Evolutionary conservation across 306 rosid species (phyloP).

Genomic region (Vachellia collinsii): DNA sequence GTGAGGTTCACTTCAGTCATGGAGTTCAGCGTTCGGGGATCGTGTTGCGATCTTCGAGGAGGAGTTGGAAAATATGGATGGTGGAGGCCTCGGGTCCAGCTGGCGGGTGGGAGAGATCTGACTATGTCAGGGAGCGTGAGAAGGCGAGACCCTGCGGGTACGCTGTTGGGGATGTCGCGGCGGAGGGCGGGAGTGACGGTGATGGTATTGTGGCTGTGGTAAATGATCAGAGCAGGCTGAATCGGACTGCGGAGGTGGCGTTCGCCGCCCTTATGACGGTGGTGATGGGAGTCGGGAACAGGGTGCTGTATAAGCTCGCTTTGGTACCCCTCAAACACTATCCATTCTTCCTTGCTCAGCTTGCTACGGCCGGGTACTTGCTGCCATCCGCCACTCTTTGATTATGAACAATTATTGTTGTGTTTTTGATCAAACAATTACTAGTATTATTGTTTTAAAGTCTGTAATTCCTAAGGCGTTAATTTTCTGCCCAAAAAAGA

Average conservation of each 20-base stretch:
- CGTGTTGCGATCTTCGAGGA: constrained; percentile 29
- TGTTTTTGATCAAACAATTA: too few relatives aligned
- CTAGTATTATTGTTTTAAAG: background rate
- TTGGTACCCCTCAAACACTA: constrained; percentile 86
- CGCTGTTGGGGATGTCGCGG: constrained; percentile 50
- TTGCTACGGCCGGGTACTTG: constrained; percentile 86
- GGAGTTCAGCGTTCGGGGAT: constrained; percentile 18
- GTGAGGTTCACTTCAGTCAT: constrained; percentile 13
- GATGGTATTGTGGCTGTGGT: constrained; percentile 28
- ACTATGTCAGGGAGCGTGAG: constrained; percentile 35
- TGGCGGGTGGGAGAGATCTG: constrained; percentile 54
- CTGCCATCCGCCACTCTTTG: background rate
- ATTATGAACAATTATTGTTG: too few relatives aligned
- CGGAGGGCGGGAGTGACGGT: constrained; percentile 37
- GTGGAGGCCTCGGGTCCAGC: constrained; percentile 36
- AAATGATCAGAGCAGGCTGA: constrained; percentile 12
- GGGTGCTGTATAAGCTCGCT: constrained; percentile 85
- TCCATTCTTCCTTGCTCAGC: constrained; percentile 94
- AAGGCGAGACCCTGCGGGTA: constrained; percentile 46
- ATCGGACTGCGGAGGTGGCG: constrained; percentile 61
- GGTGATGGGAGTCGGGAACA: constrained; percentile 77
- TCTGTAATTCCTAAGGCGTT: background rate
- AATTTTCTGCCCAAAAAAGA: too few relatives aligned
- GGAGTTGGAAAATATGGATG: constrained; percentile 38
- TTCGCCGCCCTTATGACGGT: constrained; percentile 69